A percentile compares a stretch with the other conserved stretches of the same genome.
phyloP scores from a whole-genome alignment of 2,329 filamentous ascomycete species.

The Xylaria sp. region DNA sequence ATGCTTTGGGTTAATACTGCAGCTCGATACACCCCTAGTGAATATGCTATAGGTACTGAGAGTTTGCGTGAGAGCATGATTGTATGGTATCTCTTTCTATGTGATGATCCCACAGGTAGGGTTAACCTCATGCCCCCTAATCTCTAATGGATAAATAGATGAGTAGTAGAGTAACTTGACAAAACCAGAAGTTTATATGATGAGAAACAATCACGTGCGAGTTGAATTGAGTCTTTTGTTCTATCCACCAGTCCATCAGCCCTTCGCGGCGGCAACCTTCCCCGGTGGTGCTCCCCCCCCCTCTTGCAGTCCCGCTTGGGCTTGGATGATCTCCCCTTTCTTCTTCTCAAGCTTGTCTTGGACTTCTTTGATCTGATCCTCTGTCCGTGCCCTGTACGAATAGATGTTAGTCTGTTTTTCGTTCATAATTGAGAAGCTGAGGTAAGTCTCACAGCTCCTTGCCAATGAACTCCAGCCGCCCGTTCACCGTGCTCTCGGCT shows the following conservation, averaged over 20 bases:
- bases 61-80: too few species aligned
- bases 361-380: conserved; percentile 56
- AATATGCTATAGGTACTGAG: too few species aligned
- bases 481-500: conserved; percentile 87
- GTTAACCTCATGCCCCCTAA: too few species aligned
- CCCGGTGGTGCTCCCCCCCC: conserved; percentile 37
- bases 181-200: background rate
- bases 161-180: too few species aligned
- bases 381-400: conserved; percentile 36
- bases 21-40: too few species aligned
- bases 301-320: conserved; percentile 55
- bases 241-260: conserved; percentile 10
- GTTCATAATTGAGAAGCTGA: background rate
- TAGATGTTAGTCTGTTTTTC: conserved; percentile 1
- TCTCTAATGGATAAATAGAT: too few species aligned
- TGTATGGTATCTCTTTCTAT: too few species aligned
- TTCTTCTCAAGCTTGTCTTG: conserved; percentile 62
- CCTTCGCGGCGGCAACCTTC: conserved; percentile 35
- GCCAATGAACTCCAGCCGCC: conserved; percentile 86
- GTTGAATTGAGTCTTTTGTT: background rate
- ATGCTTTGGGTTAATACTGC: too few species aligned
- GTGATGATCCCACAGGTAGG: too few species aligned
- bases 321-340: conserved; percentile 61
- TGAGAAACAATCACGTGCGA: background rate
- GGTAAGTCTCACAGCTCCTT: conserved; percentile 77